Conservation (phyloP, 2,329 filamentous ascomycete genomes). For the Cladosporium sp. region DNA sequence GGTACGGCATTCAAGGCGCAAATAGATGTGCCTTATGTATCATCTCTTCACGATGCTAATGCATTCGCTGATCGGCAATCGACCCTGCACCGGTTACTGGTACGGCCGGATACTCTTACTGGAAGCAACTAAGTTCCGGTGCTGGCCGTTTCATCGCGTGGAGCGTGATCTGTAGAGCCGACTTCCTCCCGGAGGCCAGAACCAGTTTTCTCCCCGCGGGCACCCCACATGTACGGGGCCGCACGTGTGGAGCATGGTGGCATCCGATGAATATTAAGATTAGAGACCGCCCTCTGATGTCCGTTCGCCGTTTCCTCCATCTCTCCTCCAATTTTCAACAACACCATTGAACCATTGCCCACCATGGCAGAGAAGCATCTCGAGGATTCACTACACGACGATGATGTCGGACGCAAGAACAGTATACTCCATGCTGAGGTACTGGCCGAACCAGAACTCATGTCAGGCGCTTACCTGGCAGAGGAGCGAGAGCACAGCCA, state of each 20-base stretch:
- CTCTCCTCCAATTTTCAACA: neutral
- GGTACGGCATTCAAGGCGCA: neutral
- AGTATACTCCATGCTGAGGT: slow-evolving; percentile 40
- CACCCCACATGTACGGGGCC: slow-evolving; percentile 1
- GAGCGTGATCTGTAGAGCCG: neutral
- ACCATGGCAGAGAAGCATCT: slow-evolving; percentile 1
- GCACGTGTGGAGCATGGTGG: neutral
- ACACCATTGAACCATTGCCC: neutral
- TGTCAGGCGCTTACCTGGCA: slow-evolving; percentile 53
- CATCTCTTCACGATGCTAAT: neutral
- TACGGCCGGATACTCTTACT: neutral
- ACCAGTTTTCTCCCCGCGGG: neutral
- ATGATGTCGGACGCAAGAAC: slow-evolving; percentile 39
- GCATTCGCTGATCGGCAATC: neutral
- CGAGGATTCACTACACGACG: neutral
- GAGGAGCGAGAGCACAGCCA: slow-evolving; percentile 54
- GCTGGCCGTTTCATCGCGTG: neutral
- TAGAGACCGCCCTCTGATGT: neutral
- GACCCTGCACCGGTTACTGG: neutral
- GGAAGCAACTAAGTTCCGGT: neutral
- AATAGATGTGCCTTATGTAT: neutral
- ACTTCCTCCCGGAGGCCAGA: neutral
- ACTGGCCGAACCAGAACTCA: slow-evolving; percentile 40
- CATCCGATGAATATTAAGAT: neutral
- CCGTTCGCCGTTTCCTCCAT: neutral